A percentile compares a stretch with the other conserved stretches of the same genome.
Evolutionary conservation across 1,139 yeast species (phyloP).

Genomic region (Lodderomyces margitis): DNA sequence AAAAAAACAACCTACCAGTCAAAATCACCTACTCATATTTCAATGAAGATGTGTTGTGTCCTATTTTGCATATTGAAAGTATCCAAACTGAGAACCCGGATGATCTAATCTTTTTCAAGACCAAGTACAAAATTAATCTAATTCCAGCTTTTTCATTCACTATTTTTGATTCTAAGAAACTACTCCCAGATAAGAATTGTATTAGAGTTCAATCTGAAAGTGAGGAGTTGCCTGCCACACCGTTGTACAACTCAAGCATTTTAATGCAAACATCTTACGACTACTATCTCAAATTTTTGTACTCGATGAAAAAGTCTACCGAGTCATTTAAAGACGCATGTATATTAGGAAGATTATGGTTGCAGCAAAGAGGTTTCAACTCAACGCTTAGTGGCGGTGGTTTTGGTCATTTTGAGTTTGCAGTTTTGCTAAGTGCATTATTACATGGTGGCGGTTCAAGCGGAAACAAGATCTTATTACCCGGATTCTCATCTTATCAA

Average conservation of each 20-base stretch:
- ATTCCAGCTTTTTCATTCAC: constrained; percentile 72
- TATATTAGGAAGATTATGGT: constrained; percentile 84
- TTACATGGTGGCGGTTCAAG: constrained; percentile 80
- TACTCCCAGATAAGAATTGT: constrained; percentile 76
- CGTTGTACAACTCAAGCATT: constrained; percentile 79
- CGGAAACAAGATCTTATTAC: constrained; percentile 72
- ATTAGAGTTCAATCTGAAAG: constrained; percentile 62
- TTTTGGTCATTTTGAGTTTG: constrained; percentile 90
- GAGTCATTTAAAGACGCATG: constrained; percentile 90
- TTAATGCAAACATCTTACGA: constrained; percentile 67
- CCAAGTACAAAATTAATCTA: constrained; percentile 69
- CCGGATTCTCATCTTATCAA: constrained; percentile 91
- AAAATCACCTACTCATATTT: constrained; percentile 55
- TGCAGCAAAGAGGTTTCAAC: constrained; percentile 78
- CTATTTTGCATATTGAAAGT: constrained; percentile 57
- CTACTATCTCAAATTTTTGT: constrained; percentile 69
- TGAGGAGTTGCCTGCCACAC: constrained; percentile 68
- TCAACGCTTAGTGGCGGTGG: constrained; percentile 69
- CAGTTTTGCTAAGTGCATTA: constrained; percentile 74
- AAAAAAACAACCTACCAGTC: constrained; percentile 54
- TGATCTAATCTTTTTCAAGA: constrained; percentile 58
- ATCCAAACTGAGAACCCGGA: constrained; percentile 46
- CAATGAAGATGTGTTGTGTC: constrained; percentile 66
- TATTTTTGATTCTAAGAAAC: constrained; percentile 69
- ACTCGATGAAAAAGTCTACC: constrained; percentile 71